Conservation (phyloP, 805 yeast species). For the Candida yuanshanica region DNA sequence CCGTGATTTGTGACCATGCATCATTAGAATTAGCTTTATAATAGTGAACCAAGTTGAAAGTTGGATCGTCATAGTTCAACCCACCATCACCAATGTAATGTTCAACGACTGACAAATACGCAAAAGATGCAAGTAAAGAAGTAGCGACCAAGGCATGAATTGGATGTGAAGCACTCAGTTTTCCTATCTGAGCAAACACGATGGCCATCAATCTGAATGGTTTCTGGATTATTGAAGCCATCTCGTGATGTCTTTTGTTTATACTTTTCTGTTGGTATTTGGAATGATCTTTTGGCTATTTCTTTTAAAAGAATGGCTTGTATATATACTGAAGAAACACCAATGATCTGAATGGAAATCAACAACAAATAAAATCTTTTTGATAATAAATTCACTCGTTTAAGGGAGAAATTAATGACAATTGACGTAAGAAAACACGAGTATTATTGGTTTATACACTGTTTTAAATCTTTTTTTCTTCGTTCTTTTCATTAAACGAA, state of each 20-base stretch:
- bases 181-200: constrained; percentile 42
- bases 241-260: neutral
- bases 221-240: constrained; percentile 17
- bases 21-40: constrained; percentile 31
- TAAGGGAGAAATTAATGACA: neutral
- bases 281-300: neutral
- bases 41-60: constrained; percentile 24
- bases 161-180: constrained; percentile 70
- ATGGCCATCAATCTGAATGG: constrained; percentile 28
- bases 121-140: constrained; percentile 69
- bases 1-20: constrained; percentile 47
- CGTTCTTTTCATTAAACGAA: neutral
- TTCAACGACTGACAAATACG: constrained; percentile 71
- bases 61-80: constrained; percentile 5
- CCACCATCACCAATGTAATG: constrained; percentile 42
- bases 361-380: too few species aligned
- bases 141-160: constrained; percentile 76
- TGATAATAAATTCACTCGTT: too few species aligned
- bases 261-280: neutral
- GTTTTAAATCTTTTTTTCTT: neutral
- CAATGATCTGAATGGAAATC: too few species aligned
- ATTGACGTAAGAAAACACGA: neutral
- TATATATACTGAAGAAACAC: too few species aligned
- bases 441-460: neutral
- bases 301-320: neutral